Conservation (phyloP, 257 asterid genomes). For the Nyctanthes arbortristis region DNA sequence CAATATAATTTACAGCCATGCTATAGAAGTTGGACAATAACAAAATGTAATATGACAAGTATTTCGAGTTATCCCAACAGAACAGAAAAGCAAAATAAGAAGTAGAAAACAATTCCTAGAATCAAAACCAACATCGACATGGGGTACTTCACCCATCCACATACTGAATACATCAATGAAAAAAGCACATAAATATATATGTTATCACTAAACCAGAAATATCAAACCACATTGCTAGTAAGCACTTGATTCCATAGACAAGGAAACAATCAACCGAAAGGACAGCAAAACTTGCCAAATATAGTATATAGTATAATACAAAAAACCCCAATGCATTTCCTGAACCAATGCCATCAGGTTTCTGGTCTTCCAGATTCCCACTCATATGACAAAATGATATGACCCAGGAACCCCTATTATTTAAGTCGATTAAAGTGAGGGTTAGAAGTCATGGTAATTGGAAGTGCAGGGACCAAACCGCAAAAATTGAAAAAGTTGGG, state of each 20-base stretch:
- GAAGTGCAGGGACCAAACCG: too few relatives aligned
- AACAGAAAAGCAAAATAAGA: not conserved
- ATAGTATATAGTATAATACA: not conserved
- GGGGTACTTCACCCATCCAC: not conserved
- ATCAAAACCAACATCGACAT: not conserved
- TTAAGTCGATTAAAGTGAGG: too few relatives aligned
- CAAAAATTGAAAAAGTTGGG: too few relatives aligned
- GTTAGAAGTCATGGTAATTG: too few relatives aligned
- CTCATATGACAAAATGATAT: too few relatives aligned
- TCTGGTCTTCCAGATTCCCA: not conserved
- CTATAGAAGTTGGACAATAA: not conserved
- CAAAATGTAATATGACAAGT: not conserved
- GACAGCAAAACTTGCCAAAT: not conserved
- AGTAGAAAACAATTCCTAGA: too few relatives aligned
- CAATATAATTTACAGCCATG: not conserved
- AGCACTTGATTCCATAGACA: not conserved
- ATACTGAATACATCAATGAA: not conserved
- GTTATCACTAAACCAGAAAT: not conserved
- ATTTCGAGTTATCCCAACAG: not conserved
- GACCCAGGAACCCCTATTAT: too few relatives aligned
- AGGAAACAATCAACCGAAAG: not conserved
- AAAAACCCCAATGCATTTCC: not conserved
- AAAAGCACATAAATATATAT: not conserved
- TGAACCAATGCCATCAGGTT: not conserved
- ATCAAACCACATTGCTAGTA: not conserved